Conservation (phyloP, 2,329 filamentous ascomycete species). For the Alternaria novae-zelandiae region DNA sequence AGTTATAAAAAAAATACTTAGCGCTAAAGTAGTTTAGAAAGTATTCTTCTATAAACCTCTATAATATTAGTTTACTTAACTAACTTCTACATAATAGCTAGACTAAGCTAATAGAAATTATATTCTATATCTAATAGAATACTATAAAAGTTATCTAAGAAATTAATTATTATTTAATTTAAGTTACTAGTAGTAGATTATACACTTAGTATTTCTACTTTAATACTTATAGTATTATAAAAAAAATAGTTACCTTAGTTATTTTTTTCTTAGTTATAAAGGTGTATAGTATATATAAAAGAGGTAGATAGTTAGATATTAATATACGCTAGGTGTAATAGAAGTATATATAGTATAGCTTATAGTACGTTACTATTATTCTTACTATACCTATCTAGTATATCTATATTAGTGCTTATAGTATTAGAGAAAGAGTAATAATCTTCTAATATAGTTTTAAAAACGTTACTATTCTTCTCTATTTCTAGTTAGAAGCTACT, state of each 20-base stretch:
- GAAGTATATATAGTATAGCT: neutral
- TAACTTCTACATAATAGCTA: neutral
- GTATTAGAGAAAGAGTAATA: neutral
- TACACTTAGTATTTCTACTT: neutral
- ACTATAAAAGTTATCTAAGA: constrained; percentile 5
- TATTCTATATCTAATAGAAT: constrained; percentile 1
- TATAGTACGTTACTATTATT: neutral
- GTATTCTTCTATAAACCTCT: neutral
- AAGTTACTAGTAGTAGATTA: neutral
- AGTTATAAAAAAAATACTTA: neutral
- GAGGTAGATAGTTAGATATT: neutral
- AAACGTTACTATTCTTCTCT: neutral
- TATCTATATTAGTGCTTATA: neutral
- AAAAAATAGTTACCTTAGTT: neutral
- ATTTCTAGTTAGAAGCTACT: neutral
- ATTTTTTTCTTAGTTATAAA: neutral
- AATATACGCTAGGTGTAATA: neutral
- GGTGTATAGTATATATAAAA: neutral
- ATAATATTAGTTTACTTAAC: constrained; percentile 2
- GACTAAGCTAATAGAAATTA: neutral
- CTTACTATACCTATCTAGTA: neutral
- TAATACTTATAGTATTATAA: neutral
- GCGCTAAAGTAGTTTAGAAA: constrained; percentile 1
- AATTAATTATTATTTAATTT: neutral
- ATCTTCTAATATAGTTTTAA: neutral